phyloP scores from a whole-genome alignment of 805 yeast genomes.

The Saccharomycopsis fibuligera region DNA sequence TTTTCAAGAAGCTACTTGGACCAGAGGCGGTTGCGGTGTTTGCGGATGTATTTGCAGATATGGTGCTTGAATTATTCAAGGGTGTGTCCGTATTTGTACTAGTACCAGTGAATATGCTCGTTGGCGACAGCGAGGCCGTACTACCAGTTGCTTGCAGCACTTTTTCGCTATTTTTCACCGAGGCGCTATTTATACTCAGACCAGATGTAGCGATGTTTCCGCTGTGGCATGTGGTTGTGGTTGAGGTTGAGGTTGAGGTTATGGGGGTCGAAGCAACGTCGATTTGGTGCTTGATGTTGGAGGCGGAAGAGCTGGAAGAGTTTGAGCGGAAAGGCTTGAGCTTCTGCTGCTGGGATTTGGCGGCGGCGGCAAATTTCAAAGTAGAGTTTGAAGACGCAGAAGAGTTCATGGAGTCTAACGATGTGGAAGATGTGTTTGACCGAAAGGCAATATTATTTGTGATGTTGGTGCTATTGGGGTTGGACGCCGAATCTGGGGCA shows the following conservation, averaged over 20 bases:
- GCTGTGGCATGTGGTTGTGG: background rate
- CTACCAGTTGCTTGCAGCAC: no score
- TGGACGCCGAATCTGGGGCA: no score
- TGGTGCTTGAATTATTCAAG: no score
- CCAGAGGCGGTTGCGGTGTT: no score
- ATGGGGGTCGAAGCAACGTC: background rate
- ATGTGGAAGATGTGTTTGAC: conserved; percentile 6
- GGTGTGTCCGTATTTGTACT: no score
- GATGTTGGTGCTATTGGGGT: no score
- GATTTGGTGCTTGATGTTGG: background rate
- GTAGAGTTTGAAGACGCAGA: conserved; percentile 8
- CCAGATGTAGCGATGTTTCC: background rate
- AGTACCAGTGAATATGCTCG: no score
- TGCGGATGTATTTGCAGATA: no score
- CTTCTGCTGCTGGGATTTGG: background rate
- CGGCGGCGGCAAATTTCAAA: conserved; percentile 2
- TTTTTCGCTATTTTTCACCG: no score
- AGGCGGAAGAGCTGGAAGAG: conserved; percentile 2
- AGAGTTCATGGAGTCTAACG: conserved; percentile 12
- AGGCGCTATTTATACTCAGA: background rate
- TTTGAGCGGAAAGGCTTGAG: conserved; percentile 1
- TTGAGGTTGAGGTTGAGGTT: background rate
- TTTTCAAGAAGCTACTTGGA: no score
- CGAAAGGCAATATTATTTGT: no score
- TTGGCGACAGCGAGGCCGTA: no score